Conservation (phyloP, 2,329 filamentous ascomycete genomes). For the Penicillium paneum region DNA sequence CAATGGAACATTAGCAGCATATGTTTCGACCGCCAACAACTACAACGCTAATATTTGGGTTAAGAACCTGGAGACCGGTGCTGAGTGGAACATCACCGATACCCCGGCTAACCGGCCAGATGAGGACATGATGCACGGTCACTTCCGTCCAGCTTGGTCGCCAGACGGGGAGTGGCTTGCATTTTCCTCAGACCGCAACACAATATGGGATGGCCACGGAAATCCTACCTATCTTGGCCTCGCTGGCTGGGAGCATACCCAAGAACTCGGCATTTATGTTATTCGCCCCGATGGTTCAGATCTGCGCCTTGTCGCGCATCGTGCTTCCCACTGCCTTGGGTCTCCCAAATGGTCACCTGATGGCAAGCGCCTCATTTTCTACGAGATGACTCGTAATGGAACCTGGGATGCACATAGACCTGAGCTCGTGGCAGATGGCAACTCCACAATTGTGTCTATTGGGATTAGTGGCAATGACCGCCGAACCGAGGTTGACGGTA, state of each 20-base stretch:
- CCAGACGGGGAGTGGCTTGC: conserved; percentile 44
- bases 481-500: conserved; percentile 27
- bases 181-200: conserved; percentile 45
- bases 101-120: conserved; percentile 23
- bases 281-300: conserved; percentile 13
- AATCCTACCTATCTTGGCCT: conserved; percentile 13
- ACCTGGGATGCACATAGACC: conserved; percentile 40
- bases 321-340: conserved; percentile 9
- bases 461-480: conserved; percentile 27
- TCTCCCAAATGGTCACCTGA: conserved; percentile 30
- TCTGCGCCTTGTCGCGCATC: conserved; percentile 7
- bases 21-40: conserved; percentile 39
- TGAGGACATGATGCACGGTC: conserved; percentile 29
- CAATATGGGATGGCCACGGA: conserved; percentile 43
- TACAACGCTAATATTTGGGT: conserved; percentile 44
- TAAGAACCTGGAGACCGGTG: conserved; percentile 36
- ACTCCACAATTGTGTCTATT: conserved; percentile 16
- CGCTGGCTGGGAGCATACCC: conserved; percentile 6
- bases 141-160: conserved; percentile 43
- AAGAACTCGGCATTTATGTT: conserved; percentile 15
- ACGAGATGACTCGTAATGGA: conserved; percentile 40
- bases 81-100: conserved; percentile 38
- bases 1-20: conserved; percentile 39
- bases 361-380: conserved; percentile 43
- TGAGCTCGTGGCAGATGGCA: conserved; percentile 21